These are phyloP conservation scores for Craspedostauros australis DNA, from an alignment of 108 stramenopile genomes.

Conservation along the genomic window DNA sequence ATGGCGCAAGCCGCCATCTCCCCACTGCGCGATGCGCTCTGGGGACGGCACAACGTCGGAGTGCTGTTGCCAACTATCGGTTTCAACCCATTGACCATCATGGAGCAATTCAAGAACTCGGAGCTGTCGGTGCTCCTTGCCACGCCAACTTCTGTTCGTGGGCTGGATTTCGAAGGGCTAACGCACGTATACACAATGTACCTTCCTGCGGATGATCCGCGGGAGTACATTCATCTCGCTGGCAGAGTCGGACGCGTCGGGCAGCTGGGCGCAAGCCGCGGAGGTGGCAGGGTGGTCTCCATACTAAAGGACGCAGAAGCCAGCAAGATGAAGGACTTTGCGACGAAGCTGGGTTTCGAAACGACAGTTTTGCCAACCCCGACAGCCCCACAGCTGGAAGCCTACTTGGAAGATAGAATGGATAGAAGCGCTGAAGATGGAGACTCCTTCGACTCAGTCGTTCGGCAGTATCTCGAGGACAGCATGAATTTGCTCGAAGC, in stretches of 20 bases:
- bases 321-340: conserved; percentile 56
- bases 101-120: conserved; percentile 71
- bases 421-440: too few relatives aligned
- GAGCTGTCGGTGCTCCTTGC: conserved; percentile 68
- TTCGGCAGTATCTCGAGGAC: too few relatives aligned
- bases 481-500: too few relatives aligned
- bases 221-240: conserved; percentile 79
- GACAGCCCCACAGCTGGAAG: too few relatives aligned
- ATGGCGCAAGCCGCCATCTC: conserved; percentile 50
- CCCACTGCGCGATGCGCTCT: conserved; percentile 67
- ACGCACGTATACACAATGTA: conserved; percentile 82
- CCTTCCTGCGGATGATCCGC: conserved; percentile 74
- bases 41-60: conserved; percentile 73
- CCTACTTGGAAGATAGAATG: too few relatives aligned
- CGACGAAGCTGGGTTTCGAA: conserved; percentile 57
- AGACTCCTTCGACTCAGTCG: too few relatives aligned
- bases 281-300: conserved; percentile 67
- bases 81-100: conserved; percentile 49
- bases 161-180: conserved; percentile 74
- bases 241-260: conserved; percentile 87
- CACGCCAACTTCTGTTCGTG: conserved; percentile 76
- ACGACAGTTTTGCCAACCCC: too few relatives aligned
- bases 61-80: conserved; percentile 75
- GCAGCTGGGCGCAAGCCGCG: conserved; percentile 56
- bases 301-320: conserved; percentile 62